Evolutionary conservation across 108 stramenopile genomes (phyloP), one percentile per base, ranked within the genome.

Genomic region (Nitzschia palea): DNA sequence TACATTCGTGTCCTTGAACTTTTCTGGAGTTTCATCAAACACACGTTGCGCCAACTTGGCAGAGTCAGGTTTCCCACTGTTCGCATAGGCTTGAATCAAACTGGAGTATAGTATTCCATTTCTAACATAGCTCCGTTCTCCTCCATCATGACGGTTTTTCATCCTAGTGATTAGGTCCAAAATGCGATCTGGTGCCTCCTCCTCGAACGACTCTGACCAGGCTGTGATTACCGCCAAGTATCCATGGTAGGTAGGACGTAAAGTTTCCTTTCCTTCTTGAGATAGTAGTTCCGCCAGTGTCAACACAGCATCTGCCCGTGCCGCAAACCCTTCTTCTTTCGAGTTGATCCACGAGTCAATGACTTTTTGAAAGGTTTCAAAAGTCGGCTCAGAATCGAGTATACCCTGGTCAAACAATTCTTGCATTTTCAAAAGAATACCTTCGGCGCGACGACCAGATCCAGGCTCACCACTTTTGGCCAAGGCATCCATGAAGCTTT

Each of bases 291-390:
- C 58, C 18, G 73, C 73, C 12, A 74, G 28, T 4, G 27, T 3
- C 43, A 78, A 42, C 22, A 71, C 31, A 25, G 51, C 44, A 35
- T 71, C 59, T 35, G 65, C 70, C 6, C 65, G 63, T 27, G 70
- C 53, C n/a, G 62, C 59, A 12, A 65, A 55, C 32, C 68, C 53
- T n/a, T 37, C 40, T 8, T 62, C 55, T 15, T 33, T 14, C 15
- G 77, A 71, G 12, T 70, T 71, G 10, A 52, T 32, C 77, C 70
- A 78, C 36, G 67, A 76, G 43, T 58, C 31, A 30, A 76, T 58
- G 18, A 68, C 74, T 30, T 68, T 76, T 27, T 68, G 60, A 55
- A 68, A 69, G 6, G 62, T 55, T 34, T 56, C 51, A 50, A 68
- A 68, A 30, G 47, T 68, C 4, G 67, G 67, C 15, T 22, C 22